Evolutionary conservation across 2,329 filamentous ascomycete species (phyloP).

Genomic region (Cercospora citrullina): DNA sequence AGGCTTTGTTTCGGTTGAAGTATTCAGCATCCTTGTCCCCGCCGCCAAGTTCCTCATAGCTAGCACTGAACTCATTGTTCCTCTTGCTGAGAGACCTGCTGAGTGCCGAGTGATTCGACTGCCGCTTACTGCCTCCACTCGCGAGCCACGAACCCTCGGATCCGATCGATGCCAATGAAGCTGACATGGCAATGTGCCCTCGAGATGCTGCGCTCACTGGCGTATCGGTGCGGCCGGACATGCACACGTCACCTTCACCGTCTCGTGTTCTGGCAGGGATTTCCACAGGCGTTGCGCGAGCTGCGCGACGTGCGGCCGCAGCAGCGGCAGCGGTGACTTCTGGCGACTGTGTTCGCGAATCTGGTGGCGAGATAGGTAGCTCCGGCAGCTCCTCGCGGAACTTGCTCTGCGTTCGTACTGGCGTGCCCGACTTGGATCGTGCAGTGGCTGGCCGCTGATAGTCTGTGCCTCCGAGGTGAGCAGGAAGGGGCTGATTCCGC

Average conservation of each 20-base stretch:
- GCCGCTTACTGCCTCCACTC: conserved; percentile 63
- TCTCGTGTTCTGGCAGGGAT: conserved; percentile 21
- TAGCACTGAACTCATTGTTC: conserved; percentile 57
- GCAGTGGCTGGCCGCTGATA: conserved; percentile 41
- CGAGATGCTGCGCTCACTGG: conserved; percentile 34
- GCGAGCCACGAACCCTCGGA: conserved; percentile 91
- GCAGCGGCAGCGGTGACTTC: conserved; percentile 56
- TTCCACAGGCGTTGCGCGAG: conserved; percentile 27
- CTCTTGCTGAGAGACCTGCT: conserved; percentile 49
- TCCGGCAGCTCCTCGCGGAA: conserved; percentile 93
- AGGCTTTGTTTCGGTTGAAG: conserved; percentile 46
- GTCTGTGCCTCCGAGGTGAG: conserved; percentile 46
- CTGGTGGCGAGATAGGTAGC: conserved; percentile 78
- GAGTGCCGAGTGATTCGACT: conserved; percentile 47
- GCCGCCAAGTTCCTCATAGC: conserved; percentile 63
- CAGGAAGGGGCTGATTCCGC: conserved; percentile 55
- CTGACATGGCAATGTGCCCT: conserved; percentile 56
- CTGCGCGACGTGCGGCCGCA: conserved; percentile 44
- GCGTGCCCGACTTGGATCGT: conserved; percentile 56
- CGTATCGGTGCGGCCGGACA: conserved; percentile 44
- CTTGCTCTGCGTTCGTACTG: conserved; percentile 81
- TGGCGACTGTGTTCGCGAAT: conserved; percentile 77
- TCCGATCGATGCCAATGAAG: conserved; percentile 90
- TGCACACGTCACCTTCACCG: conserved; percentile 18
- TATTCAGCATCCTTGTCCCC: conserved; percentile 69